Conservation (phyloP, 2,329 filamentous ascomycete species). For the Pezicula radicicola region DNA sequence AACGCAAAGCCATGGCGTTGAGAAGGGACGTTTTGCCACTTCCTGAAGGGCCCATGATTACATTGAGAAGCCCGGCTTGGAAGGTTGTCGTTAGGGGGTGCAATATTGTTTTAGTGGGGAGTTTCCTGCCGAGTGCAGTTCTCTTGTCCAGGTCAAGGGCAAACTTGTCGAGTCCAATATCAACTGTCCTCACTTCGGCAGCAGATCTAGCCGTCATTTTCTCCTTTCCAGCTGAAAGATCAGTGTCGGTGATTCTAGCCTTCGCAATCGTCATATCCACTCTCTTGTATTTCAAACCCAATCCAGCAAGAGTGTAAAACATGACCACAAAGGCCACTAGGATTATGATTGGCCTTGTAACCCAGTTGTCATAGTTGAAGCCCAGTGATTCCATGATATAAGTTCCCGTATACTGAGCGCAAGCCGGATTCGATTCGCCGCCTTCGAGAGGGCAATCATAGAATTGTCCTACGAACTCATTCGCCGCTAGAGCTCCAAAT, state of each 20-base stretch:
- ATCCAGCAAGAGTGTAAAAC: slow-evolving; percentile 57
- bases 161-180: slow-evolving; percentile 63
- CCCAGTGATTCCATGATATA: slow-evolving; percentile 69
- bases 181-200: slow-evolving; percentile 55
- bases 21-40: slow-evolving; percentile 74
- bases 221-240: slow-evolving; percentile 68
- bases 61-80: slow-evolving; percentile 64
- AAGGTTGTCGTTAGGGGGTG: slow-evolving; percentile 66
- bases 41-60: slow-evolving; percentile 79
- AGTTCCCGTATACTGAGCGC: slow-evolving; percentile 64
- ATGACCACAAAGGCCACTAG: slow-evolving; percentile 59
- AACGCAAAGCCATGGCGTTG: slow-evolving; percentile 67
- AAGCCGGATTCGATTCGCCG: slow-evolving; percentile 61
- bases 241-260: slow-evolving; percentile 52
- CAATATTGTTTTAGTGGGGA: slow-evolving; percentile 58
- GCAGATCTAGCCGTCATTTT: slow-evolving; percentile 56
- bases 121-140: slow-evolving; percentile 45
- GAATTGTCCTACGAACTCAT: slow-evolving; percentile 70
- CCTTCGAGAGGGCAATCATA: slow-evolving; percentile 68
- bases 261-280: slow-evolving; percentile 69
- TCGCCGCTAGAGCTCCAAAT: slow-evolving; percentile 67
- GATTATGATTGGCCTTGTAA: slow-evolving; percentile 62
- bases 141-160: slow-evolving; percentile 63
- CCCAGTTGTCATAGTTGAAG: slow-evolving; percentile 61
- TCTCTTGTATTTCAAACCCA: slow-evolving; percentile 61